Evolutionary conservation across 1,284 basidiomycete genomes (phyloP).

Genomic region (Anthracocystis setariae): DNA sequence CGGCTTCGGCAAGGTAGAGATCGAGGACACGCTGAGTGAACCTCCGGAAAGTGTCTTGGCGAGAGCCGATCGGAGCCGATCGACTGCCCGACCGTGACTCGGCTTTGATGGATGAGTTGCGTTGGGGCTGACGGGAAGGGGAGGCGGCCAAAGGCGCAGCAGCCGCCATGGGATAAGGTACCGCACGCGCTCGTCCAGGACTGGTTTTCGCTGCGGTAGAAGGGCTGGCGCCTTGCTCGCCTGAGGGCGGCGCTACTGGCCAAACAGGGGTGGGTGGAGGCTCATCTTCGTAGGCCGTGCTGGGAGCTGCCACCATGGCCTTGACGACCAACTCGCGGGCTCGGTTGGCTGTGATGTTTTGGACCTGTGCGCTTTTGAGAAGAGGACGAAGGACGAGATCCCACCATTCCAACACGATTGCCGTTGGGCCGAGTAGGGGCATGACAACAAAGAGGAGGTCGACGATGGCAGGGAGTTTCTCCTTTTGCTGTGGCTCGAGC

Average conservation of each 20-base stretch:
- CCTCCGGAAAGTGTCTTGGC: slow-evolving; percentile 42
- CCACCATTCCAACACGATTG: slow-evolving; percentile 62
- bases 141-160: slow-evolving; percentile 28
- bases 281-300: slow-evolving; percentile 58
- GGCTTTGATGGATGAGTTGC: slow-evolving; percentile 15
- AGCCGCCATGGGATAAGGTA: slow-evolving; percentile 48
- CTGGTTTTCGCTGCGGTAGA: slow-evolving; percentile 11
- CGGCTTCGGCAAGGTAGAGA: slow-evolving; percentile 59
- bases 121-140: slow-evolving; percentile 23
- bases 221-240: neutral
- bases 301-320: slow-evolving; percentile 52
- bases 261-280: slow-evolving; percentile 39
- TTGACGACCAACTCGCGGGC: slow-evolving; percentile 55
- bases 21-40: slow-evolving; percentile 60
- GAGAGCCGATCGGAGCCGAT: slow-evolving; percentile 26
- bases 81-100: slow-evolving; percentile 22
- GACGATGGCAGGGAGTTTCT: slow-evolving; percentile 44
- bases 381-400: slow-evolving; percentile 59
- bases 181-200: slow-evolving; percentile 37
- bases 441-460: slow-evolving; percentile 50
- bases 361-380: slow-evolving; percentile 47
- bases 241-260: slow-evolving; percentile 21
- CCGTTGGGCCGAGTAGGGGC: slow-evolving; percentile 41
- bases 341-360: slow-evolving; percentile 41
- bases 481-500: slow-evolving; percentile 39